A percentile compares a stretch with the other conserved stretches of the same genome.
These are phyloP conservation scores for Naganishia antarctica DNA, from an alignment of 768 basidiomycete species.

Conservation along the genomic window DNA sequence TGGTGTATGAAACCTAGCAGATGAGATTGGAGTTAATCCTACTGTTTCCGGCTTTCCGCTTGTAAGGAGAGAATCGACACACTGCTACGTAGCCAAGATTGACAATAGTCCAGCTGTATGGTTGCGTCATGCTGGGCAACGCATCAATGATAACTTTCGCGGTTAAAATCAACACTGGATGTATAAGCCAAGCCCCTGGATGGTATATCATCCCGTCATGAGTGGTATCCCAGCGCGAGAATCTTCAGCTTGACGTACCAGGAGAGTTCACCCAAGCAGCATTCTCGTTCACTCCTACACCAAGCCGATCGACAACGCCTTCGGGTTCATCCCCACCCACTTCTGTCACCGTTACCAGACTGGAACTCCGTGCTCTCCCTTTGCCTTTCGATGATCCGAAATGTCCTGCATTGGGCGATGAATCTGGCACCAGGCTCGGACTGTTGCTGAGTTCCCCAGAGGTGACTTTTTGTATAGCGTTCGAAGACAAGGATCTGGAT, in stretches of 20 bases:
- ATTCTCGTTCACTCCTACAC: conserved; percentile 48
- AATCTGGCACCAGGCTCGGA: neutral
- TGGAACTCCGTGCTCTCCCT: conserved; percentile 47
- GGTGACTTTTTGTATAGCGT: conserved; percentile 23
- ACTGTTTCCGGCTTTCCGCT: no score
- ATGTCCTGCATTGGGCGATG: conserved; percentile 6
- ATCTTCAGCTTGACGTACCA: conserved; percentile 35
- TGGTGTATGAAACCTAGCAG: conserved; percentile 80
- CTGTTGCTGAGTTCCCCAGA: conserved; percentile 10
- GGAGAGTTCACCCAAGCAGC: conserved; percentile 50
- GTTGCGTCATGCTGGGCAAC: conserved; percentile 86
- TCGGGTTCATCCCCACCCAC: conserved; percentile 49
- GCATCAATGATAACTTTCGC: conserved; percentile 92
- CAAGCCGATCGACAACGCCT: conserved; percentile 47
- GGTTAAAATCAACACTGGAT: conserved; percentile 80
- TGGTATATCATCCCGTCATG: conserved; percentile 1
- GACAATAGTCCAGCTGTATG: conserved; percentile 91
- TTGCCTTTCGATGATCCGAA: conserved; percentile 20
- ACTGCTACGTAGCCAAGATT: conserved; percentile 87
- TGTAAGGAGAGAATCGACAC: conserved; percentile 50
- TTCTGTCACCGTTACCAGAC: conserved; percentile 49
- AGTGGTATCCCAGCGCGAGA: neutral
- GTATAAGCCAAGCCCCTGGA: conserved; percentile 94
- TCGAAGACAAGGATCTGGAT: conserved; percentile 17
- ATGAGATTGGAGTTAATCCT: no score